phyloP scores from a whole-genome alignment of 139 green algal genomes.

The Chlamydomonas eustigma region DNA sequence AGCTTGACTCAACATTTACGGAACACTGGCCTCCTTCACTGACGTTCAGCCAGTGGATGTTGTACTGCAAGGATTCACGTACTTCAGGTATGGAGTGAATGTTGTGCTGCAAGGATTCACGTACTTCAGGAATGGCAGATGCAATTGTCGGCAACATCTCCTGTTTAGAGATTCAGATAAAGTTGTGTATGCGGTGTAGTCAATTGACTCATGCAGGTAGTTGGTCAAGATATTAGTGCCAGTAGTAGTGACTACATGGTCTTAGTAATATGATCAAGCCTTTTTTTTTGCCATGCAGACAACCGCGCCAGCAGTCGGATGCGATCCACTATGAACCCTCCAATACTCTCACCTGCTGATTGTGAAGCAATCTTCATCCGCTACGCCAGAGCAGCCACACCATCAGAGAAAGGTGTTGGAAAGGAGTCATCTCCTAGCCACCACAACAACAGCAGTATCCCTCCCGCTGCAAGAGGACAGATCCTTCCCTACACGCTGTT shows the following conservation, averaged over 20 bases:
- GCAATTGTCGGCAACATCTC: too few species aligned
- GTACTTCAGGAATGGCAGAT: too few species aligned
- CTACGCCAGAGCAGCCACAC: constrained; percentile 16
- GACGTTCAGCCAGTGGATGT: constrained; percentile 38
- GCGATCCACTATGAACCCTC: constrained; percentile 17
- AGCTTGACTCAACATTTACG: background rate
- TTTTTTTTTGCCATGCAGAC: too few species aligned
- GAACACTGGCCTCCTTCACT: constrained; percentile 13
- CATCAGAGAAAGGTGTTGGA: background rate
- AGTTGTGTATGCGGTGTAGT: too few species aligned
- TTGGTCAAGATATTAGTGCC: too few species aligned
- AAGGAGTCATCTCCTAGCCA: too few species aligned
- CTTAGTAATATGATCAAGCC: too few species aligned
- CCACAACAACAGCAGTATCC: constrained; percentile 20
- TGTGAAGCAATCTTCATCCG: constrained; percentile 35
- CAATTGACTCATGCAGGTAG: too few species aligned
- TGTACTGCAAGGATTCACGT: constrained; percentile 48
- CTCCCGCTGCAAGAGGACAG: background rate
- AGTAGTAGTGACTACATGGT: too few species aligned
- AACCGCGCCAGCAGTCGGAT: constrained; percentile 35
- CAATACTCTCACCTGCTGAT: constrained; percentile 39
- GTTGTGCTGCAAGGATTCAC: too few species aligned
- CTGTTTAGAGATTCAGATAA: too few species aligned
- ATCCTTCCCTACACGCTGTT: constrained; percentile 49
- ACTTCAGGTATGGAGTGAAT: constrained; percentile 4